Conservation (phyloP, 331 rosid genomes). For the Erythrophleum ivorense region DNA sequence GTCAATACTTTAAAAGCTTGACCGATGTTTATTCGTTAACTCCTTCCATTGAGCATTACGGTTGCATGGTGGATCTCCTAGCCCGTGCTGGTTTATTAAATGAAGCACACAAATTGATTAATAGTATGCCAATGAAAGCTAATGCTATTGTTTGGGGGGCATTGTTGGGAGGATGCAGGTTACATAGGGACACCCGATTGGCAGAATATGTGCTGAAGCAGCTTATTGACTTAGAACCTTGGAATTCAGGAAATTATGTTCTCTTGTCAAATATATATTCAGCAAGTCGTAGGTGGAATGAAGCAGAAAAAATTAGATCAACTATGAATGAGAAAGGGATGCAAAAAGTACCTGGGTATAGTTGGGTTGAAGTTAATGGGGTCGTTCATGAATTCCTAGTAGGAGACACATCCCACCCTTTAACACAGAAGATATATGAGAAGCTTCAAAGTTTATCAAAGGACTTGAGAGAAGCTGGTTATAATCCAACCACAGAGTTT, state of each 20-base stretch:
- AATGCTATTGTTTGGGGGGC: conserved; percentile 67
- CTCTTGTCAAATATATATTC: conserved; percentile 62
- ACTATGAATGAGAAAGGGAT: conserved; percentile 55
- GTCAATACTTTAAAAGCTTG: conserved; percentile 52
- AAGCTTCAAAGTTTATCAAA: conserved; percentile 54
- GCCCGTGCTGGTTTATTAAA: conserved; percentile 59
- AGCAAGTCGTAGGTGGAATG: conserved; percentile 52
- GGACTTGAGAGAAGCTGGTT: conserved; percentile 58
- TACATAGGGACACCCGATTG: conserved; percentile 51
- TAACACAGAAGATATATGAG: conserved; percentile 57
- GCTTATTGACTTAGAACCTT: conserved; percentile 63
- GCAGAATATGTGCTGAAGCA: conserved; percentile 58
- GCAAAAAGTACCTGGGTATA: conserved; percentile 55
- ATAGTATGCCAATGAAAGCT: conserved; percentile 59
- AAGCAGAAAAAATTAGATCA: conserved; percentile 58
- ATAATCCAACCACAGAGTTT: conserved; percentile 59
- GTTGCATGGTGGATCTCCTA: conserved; percentile 66
- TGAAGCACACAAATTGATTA: conserved; percentile 56
- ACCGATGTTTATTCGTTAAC: conserved; percentile 38
- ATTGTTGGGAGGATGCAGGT: conserved; percentile 61
- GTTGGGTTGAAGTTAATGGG: conserved; percentile 67
- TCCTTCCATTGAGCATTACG: conserved; percentile 64
- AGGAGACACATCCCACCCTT: conserved; percentile 64
- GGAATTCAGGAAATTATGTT: conserved; percentile 64
- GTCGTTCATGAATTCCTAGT: conserved; percentile 60